These are phyloP conservation scores for Penicillium paradoxum DNA, from an alignment of 495 filamentous ascomycete species.

Conservation along the genomic window DNA sequence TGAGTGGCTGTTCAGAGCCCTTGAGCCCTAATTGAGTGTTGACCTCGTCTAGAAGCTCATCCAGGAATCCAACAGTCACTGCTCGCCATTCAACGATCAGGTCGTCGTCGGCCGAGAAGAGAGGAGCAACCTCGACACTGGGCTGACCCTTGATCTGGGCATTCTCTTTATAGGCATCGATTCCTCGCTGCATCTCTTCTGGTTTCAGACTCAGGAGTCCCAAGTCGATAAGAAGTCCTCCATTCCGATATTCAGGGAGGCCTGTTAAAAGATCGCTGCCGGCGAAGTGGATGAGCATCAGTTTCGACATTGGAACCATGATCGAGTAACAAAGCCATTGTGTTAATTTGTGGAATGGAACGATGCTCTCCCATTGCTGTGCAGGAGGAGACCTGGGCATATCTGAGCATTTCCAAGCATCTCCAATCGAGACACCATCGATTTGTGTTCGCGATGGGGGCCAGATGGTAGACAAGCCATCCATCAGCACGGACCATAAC, in stretches of 20 bases:
- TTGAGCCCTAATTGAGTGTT: conserved; percentile 58
- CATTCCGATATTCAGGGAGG: conserved; percentile 66
- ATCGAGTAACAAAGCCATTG: conserved; percentile 73
- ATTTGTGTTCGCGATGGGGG: conserved; percentile 82
- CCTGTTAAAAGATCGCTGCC: conserved; percentile 61
- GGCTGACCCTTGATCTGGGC: conserved; percentile 69
- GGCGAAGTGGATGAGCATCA: conserved; percentile 60
- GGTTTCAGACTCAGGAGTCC: conserved; percentile 58
- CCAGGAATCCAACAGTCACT: conserved; percentile 60
- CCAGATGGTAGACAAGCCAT: conserved; percentile 85
- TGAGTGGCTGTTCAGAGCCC: conserved; percentile 47
- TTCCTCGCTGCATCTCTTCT: conserved; percentile 54
- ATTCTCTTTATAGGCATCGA: conserved; percentile 68
- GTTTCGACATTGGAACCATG: conserved; percentile 62
- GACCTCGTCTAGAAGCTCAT: conserved; percentile 54
- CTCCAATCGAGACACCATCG: conserved; percentile 82
- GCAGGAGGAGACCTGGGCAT: conserved; percentile 71
- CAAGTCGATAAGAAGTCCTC: conserved; percentile 63
- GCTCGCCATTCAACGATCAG: conserved; percentile 71
- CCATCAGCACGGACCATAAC: conserved; percentile 84
- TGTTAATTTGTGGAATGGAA: conserved; percentile 77
- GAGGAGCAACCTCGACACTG: conserved; percentile 60
- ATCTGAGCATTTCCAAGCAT: conserved; percentile 86
- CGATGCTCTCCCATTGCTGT: conserved; percentile 84
- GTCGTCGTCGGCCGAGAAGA: conserved; percentile 60